Evolutionary conservation across 257 asterid species (phyloP).

Genomic region (Misopates orontium): DNA sequence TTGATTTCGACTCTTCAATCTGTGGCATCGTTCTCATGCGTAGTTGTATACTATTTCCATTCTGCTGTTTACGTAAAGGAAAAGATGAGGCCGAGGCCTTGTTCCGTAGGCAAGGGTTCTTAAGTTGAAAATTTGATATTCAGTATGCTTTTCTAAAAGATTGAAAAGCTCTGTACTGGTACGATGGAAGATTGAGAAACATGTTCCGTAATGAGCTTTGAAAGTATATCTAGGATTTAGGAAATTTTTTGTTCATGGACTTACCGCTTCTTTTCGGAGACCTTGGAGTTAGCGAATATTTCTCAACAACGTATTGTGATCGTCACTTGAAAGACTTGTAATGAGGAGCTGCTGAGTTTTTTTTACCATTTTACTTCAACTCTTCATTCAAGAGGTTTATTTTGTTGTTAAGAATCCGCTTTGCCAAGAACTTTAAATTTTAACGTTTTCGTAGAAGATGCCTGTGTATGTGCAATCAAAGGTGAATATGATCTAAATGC

Average conservation of each 20-base stretch:
- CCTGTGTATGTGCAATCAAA: not conserved
- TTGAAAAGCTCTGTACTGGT: not conserved
- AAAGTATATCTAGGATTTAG: not conserved
- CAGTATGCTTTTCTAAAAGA: not conserved
- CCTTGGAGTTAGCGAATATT: not conserved
- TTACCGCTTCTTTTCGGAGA: not conserved
- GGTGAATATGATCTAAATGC: constrained; percentile 22
- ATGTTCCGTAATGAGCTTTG: not conserved
- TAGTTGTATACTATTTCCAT: not conserved
- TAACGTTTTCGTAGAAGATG: not conserved
- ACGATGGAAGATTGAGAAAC: not conserved
- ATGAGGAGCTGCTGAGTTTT: not conserved
- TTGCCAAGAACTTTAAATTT: not conserved
- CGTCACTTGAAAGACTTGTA: not conserved
- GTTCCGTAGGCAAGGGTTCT: not conserved
- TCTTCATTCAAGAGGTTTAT: not conserved
- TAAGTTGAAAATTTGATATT: not conserved
- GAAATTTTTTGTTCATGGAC: not conserved
- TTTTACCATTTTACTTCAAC: not conserved
- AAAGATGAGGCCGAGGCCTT: not conserved
- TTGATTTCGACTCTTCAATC: not conserved
- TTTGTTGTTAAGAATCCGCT: not conserved
- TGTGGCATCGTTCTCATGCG: not conserved
- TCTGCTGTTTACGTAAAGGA: not conserved
- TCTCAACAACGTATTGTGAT: not conserved